Evolutionary conservation across 1,284 basidiomycete species (phyloP), one percentile per base, ranked within the genome.

Genomic region (Malassezia restricta): DNA sequence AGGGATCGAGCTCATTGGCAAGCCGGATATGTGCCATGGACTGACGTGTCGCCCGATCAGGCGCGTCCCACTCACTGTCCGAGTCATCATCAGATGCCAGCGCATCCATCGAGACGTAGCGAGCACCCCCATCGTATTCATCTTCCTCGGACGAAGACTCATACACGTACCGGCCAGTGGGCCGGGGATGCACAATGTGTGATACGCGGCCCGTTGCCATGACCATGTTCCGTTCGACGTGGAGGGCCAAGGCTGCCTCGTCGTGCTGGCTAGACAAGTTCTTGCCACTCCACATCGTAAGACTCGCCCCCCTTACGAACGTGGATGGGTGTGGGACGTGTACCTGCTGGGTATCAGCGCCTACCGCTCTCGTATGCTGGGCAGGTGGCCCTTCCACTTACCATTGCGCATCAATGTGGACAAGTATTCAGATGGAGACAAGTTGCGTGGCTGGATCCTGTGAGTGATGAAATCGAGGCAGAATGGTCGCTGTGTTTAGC

Each of bases 391-490:
- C 64, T 73, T 8, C 61, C 64, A 6, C 52, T 71, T 12, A 71
- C 66, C 11, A 51, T 73, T 1, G 68, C 67, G 9, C 66, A 70
- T 54, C 64, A 66, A 40, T 73, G 68, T 41, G 71, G 71, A 0
- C 71, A 73, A 50, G 65, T 67, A 1, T 73, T 73, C 32, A 56
- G 71, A 11, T 73, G 71, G 71, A 52, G 67, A 43, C 57, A 64
- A 42, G 62, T 68, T 1, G 65, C 59, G 49, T 54, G 63, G 9
- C 53, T 52, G 1, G 20, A 42, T 17, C 17, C 11, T 6, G 8
- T 17, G 5, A 24, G 43, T 4, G 48, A 31, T 14, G 37, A 33
- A 11, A 17, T 14, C 12, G 32, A 43, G 6, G n/a, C 42, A 8
- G 71, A 71, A 41, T 73, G 66, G 63, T 73, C 71, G 1, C 41